Base-by-base conservation (phyloP, 2,329 filamentous ascomycete species). In the Pyricularia grisea region DNA sequence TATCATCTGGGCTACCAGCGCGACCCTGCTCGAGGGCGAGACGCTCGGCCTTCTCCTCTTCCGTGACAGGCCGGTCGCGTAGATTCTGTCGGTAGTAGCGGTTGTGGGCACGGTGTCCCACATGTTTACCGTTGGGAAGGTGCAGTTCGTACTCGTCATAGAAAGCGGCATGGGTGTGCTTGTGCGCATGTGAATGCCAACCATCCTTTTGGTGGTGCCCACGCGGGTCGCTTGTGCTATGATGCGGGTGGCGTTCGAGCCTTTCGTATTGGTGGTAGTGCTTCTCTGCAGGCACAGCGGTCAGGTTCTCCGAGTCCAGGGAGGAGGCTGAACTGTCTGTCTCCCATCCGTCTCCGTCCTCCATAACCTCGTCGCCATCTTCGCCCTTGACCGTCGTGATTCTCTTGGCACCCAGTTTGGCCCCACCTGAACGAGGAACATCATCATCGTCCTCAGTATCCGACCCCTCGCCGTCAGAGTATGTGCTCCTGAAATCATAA, bases 401-500 rank as follows among this genome's bases (percentile, higher is more conserved):
- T 58, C 90, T 86, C 74, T 84, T 86, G 20, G 84, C 85, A 9
- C 90, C 90, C 12, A 93, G 83, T 77, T 92, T 94, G 71, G 90
- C 89, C 17, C 91, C 92, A 17, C 85, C 83, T 10, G 79, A 70
- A 4, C 58, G 66, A 67, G 67, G 69, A n/a, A 81, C 81, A 28
- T 80, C 83, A 1, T 88, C 86, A 20, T 87, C 86, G 4, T 88
- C 86, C 2, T 86, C 87, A 0, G 88, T 85, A n/a, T 72, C 71
- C 4, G 65, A 36, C 9, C 60, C 60, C 55, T 87, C 92, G 12
- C 85, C 88, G 74, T 98, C 95, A 0, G 93, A 95, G 78, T 99
- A 99, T 1, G 95, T 97, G 80, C 92, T 92, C 72, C 92, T 87
- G 85, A 99, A 99, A 77, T 99, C 95, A 79, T 99, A 99, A 79